A percentile compares a stretch with the other conserved stretches of the same genome.
Conservation (phyloP, 169 alveolate species). For the Hepatocystis sp. region DNA sequence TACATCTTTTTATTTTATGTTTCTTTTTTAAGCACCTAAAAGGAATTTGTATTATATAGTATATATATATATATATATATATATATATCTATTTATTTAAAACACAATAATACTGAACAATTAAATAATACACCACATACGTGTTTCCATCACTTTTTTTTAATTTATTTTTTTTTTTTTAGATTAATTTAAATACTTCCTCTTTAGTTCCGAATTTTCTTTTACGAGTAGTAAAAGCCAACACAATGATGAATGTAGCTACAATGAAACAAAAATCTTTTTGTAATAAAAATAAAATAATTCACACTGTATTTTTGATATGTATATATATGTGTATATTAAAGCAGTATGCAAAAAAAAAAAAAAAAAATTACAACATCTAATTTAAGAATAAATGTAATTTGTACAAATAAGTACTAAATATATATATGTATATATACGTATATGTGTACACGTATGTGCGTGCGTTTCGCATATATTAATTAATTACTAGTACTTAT, state of each 20-base stretch:
- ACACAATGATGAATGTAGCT: conserved; percentile 12
- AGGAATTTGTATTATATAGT: not conserved
- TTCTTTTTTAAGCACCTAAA: not conserved
- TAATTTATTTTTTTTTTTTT: not conserved
- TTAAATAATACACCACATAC: no score
- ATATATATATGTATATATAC: not conserved
- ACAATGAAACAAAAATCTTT: conserved; percentile 19
- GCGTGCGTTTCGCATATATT: no score
- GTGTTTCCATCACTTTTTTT: not conserved
- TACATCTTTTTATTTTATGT: no score
- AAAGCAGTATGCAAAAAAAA: no score
- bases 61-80: not conserved
- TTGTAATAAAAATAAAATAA: not conserved
- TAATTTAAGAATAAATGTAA: no score
- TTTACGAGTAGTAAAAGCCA: conserved; percentile 41
- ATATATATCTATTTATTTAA: not conserved
- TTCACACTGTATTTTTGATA: no score
- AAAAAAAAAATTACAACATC: no score
- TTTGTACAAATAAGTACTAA: not conserved
- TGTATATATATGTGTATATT: no score
- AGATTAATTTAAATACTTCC: conserved; percentile 33
- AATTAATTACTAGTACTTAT: no score
- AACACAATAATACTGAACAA: no score
- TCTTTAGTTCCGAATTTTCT: conserved; percentile 41
- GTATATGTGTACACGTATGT: not conserved